These are phyloP conservation scores for Bjerkandera adusta DNA, from an alignment of 1,284 basidiomycete species.

Conservation along the genomic window DNA sequence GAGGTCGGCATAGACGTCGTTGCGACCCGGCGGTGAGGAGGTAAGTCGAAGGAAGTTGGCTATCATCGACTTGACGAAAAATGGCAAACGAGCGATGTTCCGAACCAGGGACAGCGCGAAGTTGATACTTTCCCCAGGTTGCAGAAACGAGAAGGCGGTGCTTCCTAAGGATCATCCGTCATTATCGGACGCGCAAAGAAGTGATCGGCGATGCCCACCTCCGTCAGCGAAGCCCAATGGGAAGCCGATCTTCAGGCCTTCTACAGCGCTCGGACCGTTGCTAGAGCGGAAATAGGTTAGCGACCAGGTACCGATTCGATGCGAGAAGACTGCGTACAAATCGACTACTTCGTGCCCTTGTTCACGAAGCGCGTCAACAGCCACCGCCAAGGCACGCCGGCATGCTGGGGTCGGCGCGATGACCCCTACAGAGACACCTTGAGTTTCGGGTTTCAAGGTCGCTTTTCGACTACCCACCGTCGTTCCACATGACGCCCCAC, in stretches of 20 bases:
- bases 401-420: conserved; percentile 58
- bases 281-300: conserved; percentile 21
- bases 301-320: background rate
- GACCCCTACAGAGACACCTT: conserved; percentile 36
- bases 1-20: conserved; percentile 34
- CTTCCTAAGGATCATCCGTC: conserved; percentile 21
- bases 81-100: conserved; percentile 36
- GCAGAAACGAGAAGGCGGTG: conserved; percentile 32
- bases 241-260: conserved; percentile 38
- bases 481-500: conserved; percentile 55
- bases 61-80: conserved; percentile 36
- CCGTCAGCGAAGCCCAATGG: conserved; percentile 39
- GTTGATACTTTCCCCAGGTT: conserved; percentile 42
- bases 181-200: background rate
- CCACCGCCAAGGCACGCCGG: conserved; percentile 50
- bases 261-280: conserved; percentile 34
- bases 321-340: conserved; percentile 34
- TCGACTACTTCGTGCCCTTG: conserved; percentile 52
- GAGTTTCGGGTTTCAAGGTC: conserved; percentile 1
- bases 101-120: conserved; percentile 34
- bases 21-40: conserved; percentile 28
- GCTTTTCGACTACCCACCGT: conserved; percentile 38
- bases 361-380: conserved; percentile 43
- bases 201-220: conserved; percentile 21
- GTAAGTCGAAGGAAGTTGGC: conserved; percentile 37